Conservation (phyloP, 306 rosid species). For the Pterocarpus macrocarpus region DNA sequence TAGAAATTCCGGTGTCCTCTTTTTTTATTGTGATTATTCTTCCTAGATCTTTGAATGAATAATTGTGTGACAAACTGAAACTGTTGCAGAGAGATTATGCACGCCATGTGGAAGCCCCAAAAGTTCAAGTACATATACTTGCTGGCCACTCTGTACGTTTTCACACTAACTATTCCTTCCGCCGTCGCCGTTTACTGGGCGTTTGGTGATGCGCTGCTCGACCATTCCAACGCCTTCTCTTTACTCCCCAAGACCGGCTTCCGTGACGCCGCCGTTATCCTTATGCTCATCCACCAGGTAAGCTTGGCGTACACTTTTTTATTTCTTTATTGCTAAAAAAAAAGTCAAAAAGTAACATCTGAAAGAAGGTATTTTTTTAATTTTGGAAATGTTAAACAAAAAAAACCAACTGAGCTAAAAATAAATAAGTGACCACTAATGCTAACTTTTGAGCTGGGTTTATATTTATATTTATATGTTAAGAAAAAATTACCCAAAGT, state of each 20-base stretch:
- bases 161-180: slow-evolving; percentile 84
- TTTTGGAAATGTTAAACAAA: background rate
- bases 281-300: slow-evolving; percentile 97
- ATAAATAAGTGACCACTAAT: background rate
- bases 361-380: background rate
- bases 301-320: background rate
- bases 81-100: slow-evolving; percentile 86
- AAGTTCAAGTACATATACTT: slow-evolving; percentile 89
- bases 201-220: slow-evolving; percentile 77
- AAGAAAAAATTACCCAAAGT: background rate
- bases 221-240: slow-evolving; percentile 88
- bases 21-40: background rate
- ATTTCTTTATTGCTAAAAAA: background rate
- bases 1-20: background rate
- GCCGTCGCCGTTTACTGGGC: slow-evolving; percentile 92
- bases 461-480: background rate
- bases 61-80: slow-evolving; percentile 12
- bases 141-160: slow-evolving; percentile 87
- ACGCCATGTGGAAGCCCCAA: slow-evolving; percentile 99
- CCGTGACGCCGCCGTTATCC: slow-evolving; percentile 89
- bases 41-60: slow-evolving; percentile 3
- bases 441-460: background rate
- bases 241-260: slow-evolving; percentile 72
- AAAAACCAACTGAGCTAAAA: background rate
- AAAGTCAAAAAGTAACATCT: background rate